phyloP scores from a whole-genome alignment of 2,329 filamentous ascomycete species.

The Clarireedia hainanense region DNA sequence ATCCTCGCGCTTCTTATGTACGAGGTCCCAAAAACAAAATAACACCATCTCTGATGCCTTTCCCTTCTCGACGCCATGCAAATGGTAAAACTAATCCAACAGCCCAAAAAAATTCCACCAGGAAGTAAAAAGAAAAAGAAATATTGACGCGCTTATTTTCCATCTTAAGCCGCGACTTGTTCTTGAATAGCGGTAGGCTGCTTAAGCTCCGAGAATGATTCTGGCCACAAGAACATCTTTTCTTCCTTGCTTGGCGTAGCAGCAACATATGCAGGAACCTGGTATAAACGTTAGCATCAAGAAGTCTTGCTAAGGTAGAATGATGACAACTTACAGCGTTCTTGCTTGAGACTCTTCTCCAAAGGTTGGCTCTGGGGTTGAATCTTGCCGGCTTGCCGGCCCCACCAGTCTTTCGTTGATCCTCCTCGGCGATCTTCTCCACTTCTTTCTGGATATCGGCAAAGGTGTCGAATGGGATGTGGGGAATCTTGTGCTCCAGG shows the following conservation, averaged over 20 bases:
- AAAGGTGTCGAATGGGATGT: conserved; percentile 58
- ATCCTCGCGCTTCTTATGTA: too few relatives aligned
- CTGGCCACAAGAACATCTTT: conserved; percentile 56
- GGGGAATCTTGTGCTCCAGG: conserved; percentile 49
- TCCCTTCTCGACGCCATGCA: neutral
- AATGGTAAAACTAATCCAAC: neutral
- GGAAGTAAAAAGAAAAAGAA: neutral
- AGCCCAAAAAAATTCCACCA: neutral
- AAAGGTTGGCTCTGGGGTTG: conserved; percentile 62
- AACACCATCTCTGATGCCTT: neutral
- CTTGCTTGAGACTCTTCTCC: conserved; percentile 54
- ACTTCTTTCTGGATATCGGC: conserved; percentile 57
- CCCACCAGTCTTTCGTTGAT: conserved; percentile 53
- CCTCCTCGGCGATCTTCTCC: conserved; percentile 47
- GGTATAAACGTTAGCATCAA: neutral
- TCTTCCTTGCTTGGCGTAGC: conserved; percentile 48
- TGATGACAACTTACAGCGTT: conserved; percentile 32
- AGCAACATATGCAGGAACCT: conserved; percentile 40
- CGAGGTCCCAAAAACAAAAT: neutral
- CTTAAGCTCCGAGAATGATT: conserved; percentile 40
- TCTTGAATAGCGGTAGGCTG: neutral
- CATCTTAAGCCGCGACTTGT: neutral
- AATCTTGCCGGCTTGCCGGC: conserved; percentile 51
- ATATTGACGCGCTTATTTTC: neutral
- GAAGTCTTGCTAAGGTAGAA: neutral